A percentile compares a stretch with the other conserved stretches of the same genome.
phyloP scores from a whole-genome alignment of 2,329 filamentous ascomycete genomes.

The Thermothelomyces thermophilus region DNA sequence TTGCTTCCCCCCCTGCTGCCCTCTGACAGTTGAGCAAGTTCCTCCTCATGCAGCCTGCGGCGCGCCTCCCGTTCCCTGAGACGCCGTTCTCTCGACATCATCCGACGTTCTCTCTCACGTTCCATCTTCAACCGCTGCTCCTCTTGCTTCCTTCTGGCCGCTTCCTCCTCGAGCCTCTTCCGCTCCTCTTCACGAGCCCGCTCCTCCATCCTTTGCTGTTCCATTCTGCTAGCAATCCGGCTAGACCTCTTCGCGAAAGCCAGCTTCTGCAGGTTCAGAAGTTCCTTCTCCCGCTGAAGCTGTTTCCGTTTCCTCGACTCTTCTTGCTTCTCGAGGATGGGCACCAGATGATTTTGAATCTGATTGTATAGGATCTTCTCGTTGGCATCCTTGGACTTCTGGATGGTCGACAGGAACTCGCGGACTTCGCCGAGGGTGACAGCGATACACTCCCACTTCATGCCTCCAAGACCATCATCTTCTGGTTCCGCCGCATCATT shows the following conservation, averaged over 20 bases:
- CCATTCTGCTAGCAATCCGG: slow-evolving; percentile 73
- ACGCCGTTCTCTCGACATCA: slow-evolving; percentile 78
- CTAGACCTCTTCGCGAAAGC: slow-evolving; percentile 93
- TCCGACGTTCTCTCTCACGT: slow-evolving; percentile 68
- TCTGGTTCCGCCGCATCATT: slow-evolving; percentile 31
- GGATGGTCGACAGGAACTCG: slow-evolving; percentile 61
- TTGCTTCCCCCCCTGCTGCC: slow-evolving; percentile 57
- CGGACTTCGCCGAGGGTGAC: slow-evolving; percentile 73
- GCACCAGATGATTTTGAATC: slow-evolving; percentile 71
- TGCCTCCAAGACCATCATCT: slow-evolving; percentile 64
- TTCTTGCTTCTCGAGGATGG: slow-evolving; percentile 73
- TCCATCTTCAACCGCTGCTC: slow-evolving; percentile 53
- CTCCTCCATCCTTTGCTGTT: slow-evolving; percentile 70
- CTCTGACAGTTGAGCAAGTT: slow-evolving; percentile 71
- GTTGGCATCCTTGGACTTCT: slow-evolving; percentile 72
- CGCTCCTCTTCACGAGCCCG: slow-evolving; percentile 63
- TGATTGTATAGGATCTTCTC: slow-evolving; percentile 71
- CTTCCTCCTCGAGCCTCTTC: slow-evolving; percentile 58
- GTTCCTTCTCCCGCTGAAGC: slow-evolving; percentile 64
- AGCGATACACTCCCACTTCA: slow-evolving; percentile 87
- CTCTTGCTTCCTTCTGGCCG: slow-evolving; percentile 60
- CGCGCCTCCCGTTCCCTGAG: slow-evolving; percentile 79
- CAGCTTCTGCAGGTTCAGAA: slow-evolving; percentile 76
- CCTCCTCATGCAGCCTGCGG: slow-evolving; percentile 76
- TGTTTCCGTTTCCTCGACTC: slow-evolving; percentile 67